Percentiles rank a stretch among this genome's conserved stretches.
These are phyloP conservation scores for Epipyxis sp. DNA, from an alignment of 108 stramenopile genomes.

Conservation along the genomic window DNA sequence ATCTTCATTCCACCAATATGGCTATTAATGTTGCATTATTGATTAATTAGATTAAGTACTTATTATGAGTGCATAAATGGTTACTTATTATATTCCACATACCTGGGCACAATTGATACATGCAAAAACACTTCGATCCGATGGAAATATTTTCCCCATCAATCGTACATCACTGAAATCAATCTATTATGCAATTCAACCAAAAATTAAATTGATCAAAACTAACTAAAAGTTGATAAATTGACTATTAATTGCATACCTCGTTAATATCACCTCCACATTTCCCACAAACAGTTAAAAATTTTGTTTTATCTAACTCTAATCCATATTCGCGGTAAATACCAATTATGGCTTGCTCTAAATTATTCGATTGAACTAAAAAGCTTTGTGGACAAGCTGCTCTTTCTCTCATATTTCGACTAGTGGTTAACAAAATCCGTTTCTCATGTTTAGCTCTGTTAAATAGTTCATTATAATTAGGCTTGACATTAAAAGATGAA, in stretches of 20 bases:
- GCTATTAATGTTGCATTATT: too few relatives aligned
- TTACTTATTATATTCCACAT: too few relatives aligned
- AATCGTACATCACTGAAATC: not conserved
- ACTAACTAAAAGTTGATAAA: too few relatives aligned
- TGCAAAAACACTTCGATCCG: not conserved
- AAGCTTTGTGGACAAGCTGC: not conserved
- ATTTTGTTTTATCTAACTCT: not conserved
- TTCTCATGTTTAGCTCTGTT: not conserved
- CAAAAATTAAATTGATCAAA: too few relatives aligned
- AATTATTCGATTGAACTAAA: not conserved
- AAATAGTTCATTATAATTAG: not conserved
- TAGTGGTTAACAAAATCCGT: not conserved
- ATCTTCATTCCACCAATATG: slow-evolving; percentile 8
- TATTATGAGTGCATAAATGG: too few relatives aligned
- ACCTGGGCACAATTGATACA: not conserved
- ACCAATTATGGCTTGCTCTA: not conserved
- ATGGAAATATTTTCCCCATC: not conserved
- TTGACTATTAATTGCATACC: too few relatives aligned
- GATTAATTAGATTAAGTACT: too few relatives aligned
- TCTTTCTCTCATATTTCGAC: not conserved
- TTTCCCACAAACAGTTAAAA: slow-evolving; percentile 13
- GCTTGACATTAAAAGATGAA: not conserved
- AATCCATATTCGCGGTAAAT: slow-evolving; percentile 1
- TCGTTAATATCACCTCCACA: slow-evolving; percentile 3
- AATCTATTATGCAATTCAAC: too few relatives aligned